These are phyloP conservation scores for Naumovozyma baii DNA, from an alignment of 805 yeast species.

Conservation along the genomic window DNA sequence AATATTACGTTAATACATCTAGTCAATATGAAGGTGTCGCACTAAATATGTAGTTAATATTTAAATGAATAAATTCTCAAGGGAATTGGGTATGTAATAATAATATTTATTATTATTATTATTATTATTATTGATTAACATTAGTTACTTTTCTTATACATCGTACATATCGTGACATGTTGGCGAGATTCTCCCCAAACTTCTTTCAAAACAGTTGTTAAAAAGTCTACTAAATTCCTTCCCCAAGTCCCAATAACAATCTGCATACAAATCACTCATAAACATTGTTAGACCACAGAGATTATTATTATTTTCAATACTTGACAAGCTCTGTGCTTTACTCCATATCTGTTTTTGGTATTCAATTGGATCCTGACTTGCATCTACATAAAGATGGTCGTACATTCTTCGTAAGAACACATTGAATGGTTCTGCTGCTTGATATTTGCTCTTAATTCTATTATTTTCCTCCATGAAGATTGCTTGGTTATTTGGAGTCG, in stretches of 20 bases:
- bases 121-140: too few species aligned
- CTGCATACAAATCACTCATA: slow-evolving; percentile 33
- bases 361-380: slow-evolving; percentile 25
- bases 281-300: slow-evolving; percentile 47
- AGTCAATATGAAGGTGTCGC: slow-evolving; percentile 31
- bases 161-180: slow-evolving; percentile 46
- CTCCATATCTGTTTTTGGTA: slow-evolving; percentile 36
- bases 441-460: slow-evolving; percentile 9
- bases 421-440: slow-evolving; percentile 41
- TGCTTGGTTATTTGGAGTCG: background rate
- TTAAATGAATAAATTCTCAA: background rate
- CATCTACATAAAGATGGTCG: slow-evolving; percentile 27
- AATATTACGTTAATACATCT: slow-evolving; percentile 25
- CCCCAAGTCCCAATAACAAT: slow-evolving; percentile 47
- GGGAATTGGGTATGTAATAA: too few species aligned
- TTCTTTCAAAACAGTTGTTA: slow-evolving; percentile 44
- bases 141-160: too few species aligned
- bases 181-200: slow-evolving; percentile 39
- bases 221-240: slow-evolving; percentile 46
- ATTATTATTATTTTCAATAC: slow-evolving; percentile 37
- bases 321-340: slow-evolving; percentile 34
- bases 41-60: slow-evolving; percentile 18
- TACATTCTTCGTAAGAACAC: slow-evolving; percentile 42
- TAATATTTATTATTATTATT: too few species aligned
- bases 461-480: background rate